A percentile compares a stretch with the other conserved stretches of the same genome.
Conservation (phyloP, 1,284 basidiomycete species). For the Athelia sp. region DNA sequence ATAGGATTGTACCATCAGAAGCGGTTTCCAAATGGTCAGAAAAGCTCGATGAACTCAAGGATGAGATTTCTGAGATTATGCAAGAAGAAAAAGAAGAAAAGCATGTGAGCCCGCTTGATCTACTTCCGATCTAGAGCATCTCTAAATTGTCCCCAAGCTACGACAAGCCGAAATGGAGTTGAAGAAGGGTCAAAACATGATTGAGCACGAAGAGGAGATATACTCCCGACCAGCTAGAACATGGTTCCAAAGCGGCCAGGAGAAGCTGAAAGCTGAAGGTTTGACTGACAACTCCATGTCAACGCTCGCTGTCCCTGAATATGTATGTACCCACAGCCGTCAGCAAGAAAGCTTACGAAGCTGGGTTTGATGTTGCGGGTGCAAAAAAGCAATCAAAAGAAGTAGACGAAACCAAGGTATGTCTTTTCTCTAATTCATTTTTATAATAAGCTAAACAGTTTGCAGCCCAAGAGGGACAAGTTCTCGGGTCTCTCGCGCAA, state of each 20-base stretch:
- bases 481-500: constrained; percentile 81
- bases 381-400: constrained; percentile 24
- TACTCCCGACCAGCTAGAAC: constrained; percentile 90
- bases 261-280: constrained; percentile 83
- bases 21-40: constrained; percentile 68
- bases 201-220: constrained; percentile 94
- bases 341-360: constrained; percentile 72
- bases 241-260: constrained; percentile 93
- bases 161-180: constrained; percentile 95
- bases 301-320: constrained; percentile 2
- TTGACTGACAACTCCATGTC: constrained; percentile 15
- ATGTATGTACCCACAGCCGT: constrained; percentile 39
- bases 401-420: constrained; percentile 36
- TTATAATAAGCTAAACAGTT: no score
- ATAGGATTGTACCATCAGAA: constrained; percentile 86
- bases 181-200: constrained; percentile 93
- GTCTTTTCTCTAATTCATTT: constrained; percentile 7
- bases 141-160: constrained; percentile 39
- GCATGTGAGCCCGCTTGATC: constrained; percentile 43
- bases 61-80: constrained; percentile 79
- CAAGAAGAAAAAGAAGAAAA: constrained; percentile 97
- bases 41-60: constrained; percentile 70
- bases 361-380: constrained; percentile 32
- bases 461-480: constrained; percentile 82
- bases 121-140: background rate